Evolutionary conservation across 257 asterid species (phyloP).

Genomic region (Solanum virginianum): DNA sequence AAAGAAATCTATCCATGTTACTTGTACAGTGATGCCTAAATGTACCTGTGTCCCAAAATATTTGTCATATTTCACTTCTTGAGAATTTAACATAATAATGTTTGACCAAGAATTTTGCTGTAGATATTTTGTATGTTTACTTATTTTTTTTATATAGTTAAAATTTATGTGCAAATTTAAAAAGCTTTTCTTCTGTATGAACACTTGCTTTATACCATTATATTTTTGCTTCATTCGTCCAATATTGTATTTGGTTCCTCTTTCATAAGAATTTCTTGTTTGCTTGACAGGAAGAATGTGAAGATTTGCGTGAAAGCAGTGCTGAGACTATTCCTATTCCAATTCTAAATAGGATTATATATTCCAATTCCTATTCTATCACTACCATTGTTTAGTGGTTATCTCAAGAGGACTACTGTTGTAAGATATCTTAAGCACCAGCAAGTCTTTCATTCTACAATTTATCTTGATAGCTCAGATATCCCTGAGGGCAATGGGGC

Average conservation of each 20-base stretch:
- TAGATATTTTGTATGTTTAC: background rate
- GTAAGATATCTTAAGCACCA: background rate
- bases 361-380: no score
- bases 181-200: background rate
- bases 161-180: background rate
- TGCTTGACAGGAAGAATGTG: constrained; percentile 71
- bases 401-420: constrained; percentile 40
- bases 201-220: background rate
- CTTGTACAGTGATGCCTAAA: background rate
- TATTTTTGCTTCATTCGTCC: background rate
- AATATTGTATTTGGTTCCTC: background rate
- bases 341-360: no score
- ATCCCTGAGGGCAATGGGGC: no score
- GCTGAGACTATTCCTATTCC: no score
- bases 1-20: background rate
- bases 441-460: background rate
- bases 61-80: background rate
- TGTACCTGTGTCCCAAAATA: background rate
- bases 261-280: background rate
- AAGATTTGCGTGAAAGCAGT: no score
- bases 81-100: background rate
- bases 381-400: no score
- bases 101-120: background rate
- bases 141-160: background rate
- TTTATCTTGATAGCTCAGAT: no score